Conservation (phyloP, 2,329 filamentous ascomycete species). For the Ascochyta clinopodiicola region DNA sequence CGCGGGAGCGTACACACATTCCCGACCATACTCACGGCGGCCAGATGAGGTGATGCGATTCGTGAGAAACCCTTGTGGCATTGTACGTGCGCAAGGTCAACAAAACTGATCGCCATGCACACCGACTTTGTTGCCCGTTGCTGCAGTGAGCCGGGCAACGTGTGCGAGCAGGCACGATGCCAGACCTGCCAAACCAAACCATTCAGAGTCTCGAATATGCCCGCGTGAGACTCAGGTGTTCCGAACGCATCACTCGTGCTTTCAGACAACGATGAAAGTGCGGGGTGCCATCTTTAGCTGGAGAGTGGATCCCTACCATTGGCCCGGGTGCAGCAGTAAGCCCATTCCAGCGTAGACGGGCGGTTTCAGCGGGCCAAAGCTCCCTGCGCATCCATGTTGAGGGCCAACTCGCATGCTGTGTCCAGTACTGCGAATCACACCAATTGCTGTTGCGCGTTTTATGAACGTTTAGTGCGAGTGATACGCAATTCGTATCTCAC, state of each 20-base stretch:
- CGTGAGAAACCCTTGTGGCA: slow-evolving; percentile 14
- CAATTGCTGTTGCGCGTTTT: slow-evolving; percentile 16
- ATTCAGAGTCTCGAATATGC: background rate
- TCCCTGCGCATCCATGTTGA: slow-evolving; percentile 20
- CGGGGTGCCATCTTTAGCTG: slow-evolving; percentile 21
- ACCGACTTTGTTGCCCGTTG: slow-evolving; percentile 12
- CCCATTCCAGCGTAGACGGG: slow-evolving; percentile 16
- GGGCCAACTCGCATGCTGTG: slow-evolving; percentile 16
- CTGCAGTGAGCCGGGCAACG: background rate
- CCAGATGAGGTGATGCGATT: slow-evolving; percentile 14
- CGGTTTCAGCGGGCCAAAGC: slow-evolving; percentile 14
- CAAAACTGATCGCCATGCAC: slow-evolving; percentile 16
- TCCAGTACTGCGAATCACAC: slow-evolving; percentile 17
- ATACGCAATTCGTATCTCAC: slow-evolving; percentile 11
- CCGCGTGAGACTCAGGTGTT: slow-evolving; percentile 17
- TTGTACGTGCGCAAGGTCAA: slow-evolving; percentile 18
- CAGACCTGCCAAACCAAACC: background rate
- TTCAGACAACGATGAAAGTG: slow-evolving; percentile 22
- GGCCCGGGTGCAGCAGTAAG: slow-evolving; percentile 14
- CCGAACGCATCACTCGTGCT: slow-evolving; percentile 15
- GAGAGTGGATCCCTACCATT: slow-evolving; percentile 18
- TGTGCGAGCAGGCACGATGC: background rate
- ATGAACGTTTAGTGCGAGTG: slow-evolving; percentile 18
- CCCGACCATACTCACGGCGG: slow-evolving; percentile 9
- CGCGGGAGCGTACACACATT: slow-evolving; percentile 21